Evolutionary conservation across 345 rosid species (phyloP).

Genomic region (Hevea brasiliensis): DNA sequence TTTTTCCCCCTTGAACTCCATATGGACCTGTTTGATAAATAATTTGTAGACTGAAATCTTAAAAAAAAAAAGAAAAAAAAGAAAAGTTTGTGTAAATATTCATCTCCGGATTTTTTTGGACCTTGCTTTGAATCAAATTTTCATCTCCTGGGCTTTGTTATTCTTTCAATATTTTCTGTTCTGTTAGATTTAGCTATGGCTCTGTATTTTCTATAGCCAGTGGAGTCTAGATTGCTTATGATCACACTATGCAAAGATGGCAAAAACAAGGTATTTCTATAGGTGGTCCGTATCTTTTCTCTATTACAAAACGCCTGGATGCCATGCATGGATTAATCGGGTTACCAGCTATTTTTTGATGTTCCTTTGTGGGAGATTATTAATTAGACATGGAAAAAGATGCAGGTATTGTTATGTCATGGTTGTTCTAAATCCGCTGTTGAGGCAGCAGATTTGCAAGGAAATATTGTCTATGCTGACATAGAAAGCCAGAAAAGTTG

Average conservation of each 20-base stretch:
- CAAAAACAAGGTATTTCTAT: background rate
- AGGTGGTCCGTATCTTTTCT: background rate
- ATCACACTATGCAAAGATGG: background rate
- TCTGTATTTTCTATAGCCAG: too few species aligned
- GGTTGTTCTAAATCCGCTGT: slow-evolving; percentile 5
- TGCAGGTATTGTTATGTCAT: slow-evolving; percentile 11
- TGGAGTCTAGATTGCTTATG: background rate
- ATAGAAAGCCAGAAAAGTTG: slow-evolving; percentile 4
- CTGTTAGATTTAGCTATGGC: too few species aligned
- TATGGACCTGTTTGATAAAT: slow-evolving; percentile 57
- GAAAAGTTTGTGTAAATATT: slow-evolving; percentile 21
- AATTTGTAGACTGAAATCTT: slow-evolving; percentile 41
- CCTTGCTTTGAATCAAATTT: background rate
- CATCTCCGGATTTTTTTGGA: background rate
- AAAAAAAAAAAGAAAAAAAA: background rate
- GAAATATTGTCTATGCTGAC: slow-evolving; percentile 5
- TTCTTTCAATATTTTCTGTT: background rate
- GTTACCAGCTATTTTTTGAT: background rate
- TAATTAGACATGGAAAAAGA: background rate
- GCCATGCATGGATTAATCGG: slow-evolving; percentile 16
- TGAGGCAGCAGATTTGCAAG: background rate
- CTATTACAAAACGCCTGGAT: slow-evolving; percentile 9
- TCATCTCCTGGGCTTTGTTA: background rate
- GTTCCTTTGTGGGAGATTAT: slow-evolving; percentile 5
- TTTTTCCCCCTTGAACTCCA: slow-evolving; percentile 12